Evolutionary conservation across 2,329 filamentous ascomycete species (phyloP).

Genomic region (Claviceps sp.): DNA sequence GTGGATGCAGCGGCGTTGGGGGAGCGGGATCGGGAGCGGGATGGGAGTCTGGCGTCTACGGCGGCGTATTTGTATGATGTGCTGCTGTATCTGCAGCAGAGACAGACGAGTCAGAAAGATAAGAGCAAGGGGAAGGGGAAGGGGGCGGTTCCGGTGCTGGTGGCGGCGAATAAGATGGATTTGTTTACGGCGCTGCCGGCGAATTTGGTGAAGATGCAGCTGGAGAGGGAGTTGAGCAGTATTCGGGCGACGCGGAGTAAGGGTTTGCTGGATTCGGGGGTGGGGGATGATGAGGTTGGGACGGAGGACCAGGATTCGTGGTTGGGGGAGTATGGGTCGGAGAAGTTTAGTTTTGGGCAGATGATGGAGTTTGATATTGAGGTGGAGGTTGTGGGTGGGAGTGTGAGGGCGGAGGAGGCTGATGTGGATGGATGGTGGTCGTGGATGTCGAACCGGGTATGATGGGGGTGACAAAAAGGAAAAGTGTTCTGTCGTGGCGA

Average conservation of each 20-base stretch:
- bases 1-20: conserved; percentile 67
- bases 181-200: conserved; percentile 85
- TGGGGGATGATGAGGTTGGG: conserved; percentile 47
- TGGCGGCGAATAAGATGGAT: conserved; percentile 92
- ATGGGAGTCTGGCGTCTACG: conserved; percentile 46
- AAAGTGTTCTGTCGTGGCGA: not conserved
- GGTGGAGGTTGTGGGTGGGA: conserved; percentile 67
- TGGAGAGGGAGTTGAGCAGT: conserved; percentile 71
- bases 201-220: conserved; percentile 54
- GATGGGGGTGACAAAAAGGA: not conserved
- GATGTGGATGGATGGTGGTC: conserved; percentile 76
- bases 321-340: conserved; percentile 68
- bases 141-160: conserved; percentile 52
- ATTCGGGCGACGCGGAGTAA: conserved; percentile 67
- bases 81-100: conserved; percentile 69
- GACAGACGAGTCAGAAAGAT: conserved; percentile 37
- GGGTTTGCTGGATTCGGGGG: conserved; percentile 69
- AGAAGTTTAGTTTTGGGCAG: conserved; percentile 65
- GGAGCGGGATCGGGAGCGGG: conserved; percentile 29
- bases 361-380: conserved; percentile 73
- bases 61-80: conserved; percentile 83
- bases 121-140: conserved; percentile 20
- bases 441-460: conserved; percentile 74
- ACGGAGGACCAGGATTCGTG: conserved; percentile 68
- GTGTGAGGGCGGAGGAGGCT: conserved; percentile 49